These are phyloP conservation scores for Penicillium robsamsonii DNA, from an alignment of 495 filamentous ascomycete genomes.

Conservation along the genomic window DNA sequence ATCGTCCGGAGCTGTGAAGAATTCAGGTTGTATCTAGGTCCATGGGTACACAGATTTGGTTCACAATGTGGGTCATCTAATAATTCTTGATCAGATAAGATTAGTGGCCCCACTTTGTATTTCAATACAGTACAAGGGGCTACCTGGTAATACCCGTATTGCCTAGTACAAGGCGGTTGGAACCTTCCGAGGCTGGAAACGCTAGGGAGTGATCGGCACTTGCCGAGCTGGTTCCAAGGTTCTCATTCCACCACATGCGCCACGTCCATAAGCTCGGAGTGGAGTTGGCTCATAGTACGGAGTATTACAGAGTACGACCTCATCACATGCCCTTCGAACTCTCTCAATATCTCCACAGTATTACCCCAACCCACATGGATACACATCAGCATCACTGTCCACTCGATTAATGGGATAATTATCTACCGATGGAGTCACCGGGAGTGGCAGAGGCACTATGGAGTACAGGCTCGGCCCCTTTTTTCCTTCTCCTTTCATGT, in stretches of 20 bases:
- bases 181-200: neutral
- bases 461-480: neutral
- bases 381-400: neutral
- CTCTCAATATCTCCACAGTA: too few species aligned
- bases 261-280: neutral
- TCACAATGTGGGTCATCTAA: neutral
- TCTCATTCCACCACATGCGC: too few species aligned
- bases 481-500: neutral
- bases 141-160: neutral
- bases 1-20: neutral
- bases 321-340: too few species aligned
- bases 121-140: neutral
- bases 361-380: neutral
- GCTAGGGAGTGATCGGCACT: conserved; percentile 1
- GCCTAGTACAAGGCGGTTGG: neutral
- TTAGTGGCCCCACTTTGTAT: neutral
- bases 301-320: too few species aligned
- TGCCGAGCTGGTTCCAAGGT: neutral
- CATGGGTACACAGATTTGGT: neutral
- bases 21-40: neutral
- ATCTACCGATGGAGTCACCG: neutral
- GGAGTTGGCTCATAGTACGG: too few species aligned
- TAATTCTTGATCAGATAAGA: conserved; percentile 8
- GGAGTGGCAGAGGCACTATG: neutral
- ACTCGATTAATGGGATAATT: neutral